Conservation (phyloP, 129 eudicot genomes). For the Glebionis coronaria region DNA sequence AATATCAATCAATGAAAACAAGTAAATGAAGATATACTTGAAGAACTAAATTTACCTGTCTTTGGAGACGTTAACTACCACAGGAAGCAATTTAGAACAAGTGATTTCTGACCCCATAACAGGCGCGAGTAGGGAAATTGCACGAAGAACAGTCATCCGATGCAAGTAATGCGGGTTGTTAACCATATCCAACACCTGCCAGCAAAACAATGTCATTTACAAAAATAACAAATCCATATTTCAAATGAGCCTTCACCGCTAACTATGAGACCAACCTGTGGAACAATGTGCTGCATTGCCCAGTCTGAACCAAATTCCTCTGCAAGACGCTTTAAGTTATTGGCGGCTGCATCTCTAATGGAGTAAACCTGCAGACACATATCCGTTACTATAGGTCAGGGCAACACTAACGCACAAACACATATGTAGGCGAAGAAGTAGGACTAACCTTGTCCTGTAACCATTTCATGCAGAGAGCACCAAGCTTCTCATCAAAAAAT, state of each 20-base stretch:
- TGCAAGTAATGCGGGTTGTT: conserved; percentile 81
- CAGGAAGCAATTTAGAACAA: conserved; percentile 90
- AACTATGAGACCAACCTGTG: conserved; percentile 54
- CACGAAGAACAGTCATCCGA: conserved; percentile 79
- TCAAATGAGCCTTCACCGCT: too few relatives aligned
- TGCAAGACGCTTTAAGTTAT: conserved; percentile 85
- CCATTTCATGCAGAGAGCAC: conserved; percentile 98
- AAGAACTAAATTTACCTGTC: conserved; percentile 57
- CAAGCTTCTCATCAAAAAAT: conserved; percentile 90
- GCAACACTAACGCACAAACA: too few relatives aligned
- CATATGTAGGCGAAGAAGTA: neutral
- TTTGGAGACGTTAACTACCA: conserved; percentile 58
- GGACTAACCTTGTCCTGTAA: conserved; percentile 80
- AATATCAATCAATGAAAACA: neutral
- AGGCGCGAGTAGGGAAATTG: conserved; percentile 86
- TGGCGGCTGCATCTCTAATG: conserved; percentile 95
- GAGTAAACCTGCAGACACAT: conserved; percentile 70
- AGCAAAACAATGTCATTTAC: conserved; percentile 10
- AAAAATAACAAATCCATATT: neutral
- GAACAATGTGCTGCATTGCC: conserved; percentile 97
- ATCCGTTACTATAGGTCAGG: conserved; percentile 3
- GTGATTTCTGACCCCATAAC: conserved; percentile 92
- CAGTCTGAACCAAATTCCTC: conserved; percentile 96
- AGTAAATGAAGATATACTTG: neutral
- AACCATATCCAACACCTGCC: conserved; percentile 82